Conservation (phyloP, 2,329 filamentous ascomycete species). For the Fusarium sp. region DNA sequence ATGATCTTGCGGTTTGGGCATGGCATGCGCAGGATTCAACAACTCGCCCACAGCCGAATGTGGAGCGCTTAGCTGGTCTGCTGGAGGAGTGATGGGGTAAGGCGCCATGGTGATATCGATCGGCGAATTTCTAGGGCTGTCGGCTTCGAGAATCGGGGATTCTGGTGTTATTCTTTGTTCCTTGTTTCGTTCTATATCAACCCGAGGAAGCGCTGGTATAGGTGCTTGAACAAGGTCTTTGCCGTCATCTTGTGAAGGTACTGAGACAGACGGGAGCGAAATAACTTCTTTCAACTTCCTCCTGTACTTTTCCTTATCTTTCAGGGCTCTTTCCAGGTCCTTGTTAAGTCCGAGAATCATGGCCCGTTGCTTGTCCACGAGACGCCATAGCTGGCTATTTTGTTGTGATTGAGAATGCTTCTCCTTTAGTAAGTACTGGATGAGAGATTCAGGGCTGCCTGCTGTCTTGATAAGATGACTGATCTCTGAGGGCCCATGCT, state of each 20-base stretch:
- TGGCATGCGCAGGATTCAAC: constrained; percentile 68
- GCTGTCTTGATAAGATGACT: constrained; percentile 83
- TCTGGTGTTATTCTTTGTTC: constrained; percentile 51
- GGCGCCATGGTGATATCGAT: constrained; percentile 70
- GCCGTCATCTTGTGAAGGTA: constrained; percentile 41
- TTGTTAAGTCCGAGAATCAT: constrained; percentile 96
- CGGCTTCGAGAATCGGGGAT: constrained; percentile 65
- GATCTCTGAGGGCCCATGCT: constrained; percentile 79
- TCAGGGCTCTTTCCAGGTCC: constrained; percentile 89
- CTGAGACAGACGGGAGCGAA: constrained; percentile 55
- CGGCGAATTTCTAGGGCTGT: constrained; percentile 68
- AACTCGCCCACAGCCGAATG: constrained; percentile 64
- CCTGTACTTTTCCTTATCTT: constrained; percentile 94
- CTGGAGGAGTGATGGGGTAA: constrained; percentile 74
- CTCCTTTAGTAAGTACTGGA: constrained; percentile 89
- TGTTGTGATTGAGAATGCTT: constrained; percentile 90
- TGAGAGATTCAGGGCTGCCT: constrained; percentile 89
- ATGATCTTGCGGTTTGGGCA: constrained; percentile 73
- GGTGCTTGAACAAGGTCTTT: constrained; percentile 21
- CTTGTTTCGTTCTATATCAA: constrained; percentile 46
- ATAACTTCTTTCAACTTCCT: constrained; percentile 87
- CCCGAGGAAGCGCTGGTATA: constrained; percentile 36
- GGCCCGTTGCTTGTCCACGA: constrained; percentile 95
- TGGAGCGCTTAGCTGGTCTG: constrained; percentile 60
- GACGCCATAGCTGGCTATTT: constrained; percentile 91